Evolutionary conservation across 179 eudicot genomes (phyloP), one percentile per base, ranked within the genome.

Genomic region (Camellia oleifera): DNA sequence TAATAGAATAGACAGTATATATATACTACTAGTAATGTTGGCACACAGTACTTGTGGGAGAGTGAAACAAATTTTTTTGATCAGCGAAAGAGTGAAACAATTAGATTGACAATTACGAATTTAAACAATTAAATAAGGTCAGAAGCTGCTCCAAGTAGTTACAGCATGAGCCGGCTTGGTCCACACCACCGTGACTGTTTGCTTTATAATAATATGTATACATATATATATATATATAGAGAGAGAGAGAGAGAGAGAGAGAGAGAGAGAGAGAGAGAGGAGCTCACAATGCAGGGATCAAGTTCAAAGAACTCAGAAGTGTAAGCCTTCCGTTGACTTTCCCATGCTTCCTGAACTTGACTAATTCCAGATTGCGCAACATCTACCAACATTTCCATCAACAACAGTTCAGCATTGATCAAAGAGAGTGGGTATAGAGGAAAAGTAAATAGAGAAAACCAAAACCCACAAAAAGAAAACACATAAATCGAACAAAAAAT

Each of bases 291-390:
- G 86, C 93, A 94, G 77, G 98, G 98, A 81, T 96, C 97, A 77
- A 91, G 90, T 80, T 89, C 89, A 81, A 87, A 81, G 85, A 96
- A 91, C 76, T 94, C 89, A 6, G 88, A 92, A 73, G 94, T 84
- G 89, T 90, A 94, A 26, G 86, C 69, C 86, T 96, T 96, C 53
- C 94, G 90, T 82, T 69, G 90, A 82, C 94, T 92, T 86, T 96
- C 99, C 98, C 98, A 96, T 14, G 91, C 95, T 84, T 89, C 91
- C 78, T 84, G 81, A 72, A 91, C 91, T 88, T 92, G 88, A 68
- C 83, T 79, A 12, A 94, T 80, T 80, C 96, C 97, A 80, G 97
- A 85, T 46, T 90, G 81, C 12, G 86, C 90, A 83, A 87, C 95
- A 88, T 96, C 99, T 96, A 74, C 72, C 10, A 45, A 20, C 26